These are phyloP conservation scores for Boletellus sp. DNA, from an alignment of 768 basidiomycete species.

Conservation along the genomic window DNA sequence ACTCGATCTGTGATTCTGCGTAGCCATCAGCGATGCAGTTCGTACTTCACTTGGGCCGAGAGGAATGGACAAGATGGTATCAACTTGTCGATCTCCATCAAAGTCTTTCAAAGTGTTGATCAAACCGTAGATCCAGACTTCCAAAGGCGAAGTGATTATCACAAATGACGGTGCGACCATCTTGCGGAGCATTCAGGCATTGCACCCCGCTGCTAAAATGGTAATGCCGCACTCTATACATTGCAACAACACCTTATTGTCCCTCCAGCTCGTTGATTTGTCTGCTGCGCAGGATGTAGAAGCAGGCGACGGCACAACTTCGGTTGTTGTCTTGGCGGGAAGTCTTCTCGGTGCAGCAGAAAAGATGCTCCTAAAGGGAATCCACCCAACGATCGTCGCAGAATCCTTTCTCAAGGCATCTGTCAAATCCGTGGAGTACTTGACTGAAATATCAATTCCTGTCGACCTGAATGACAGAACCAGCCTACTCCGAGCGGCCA, in stretches of 20 bases:
- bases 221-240: conserved; percentile 34
- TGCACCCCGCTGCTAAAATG: conserved; percentile 99
- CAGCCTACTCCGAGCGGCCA: conserved; percentile 85
- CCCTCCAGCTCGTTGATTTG: conserved; percentile 83
- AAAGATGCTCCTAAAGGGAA: conserved; percentile 94
- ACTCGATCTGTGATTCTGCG: conserved; percentile 5
- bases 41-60: conserved; percentile 93
- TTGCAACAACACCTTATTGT: background rate
- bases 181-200: conserved; percentile 88
- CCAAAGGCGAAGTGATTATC: conserved; percentile 94
- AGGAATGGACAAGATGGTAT: conserved; percentile 99
- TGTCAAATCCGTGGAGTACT: conserved; percentile 86
- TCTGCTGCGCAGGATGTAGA: conserved; percentile 98
- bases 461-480: conserved; percentile 87
- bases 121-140: conserved; percentile 77
- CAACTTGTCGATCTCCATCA: conserved; percentile 21
- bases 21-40: conserved; percentile 97
- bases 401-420: conserved; percentile 94
- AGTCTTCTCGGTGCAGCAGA: conserved; percentile 91
- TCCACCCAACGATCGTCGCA: conserved; percentile 96
- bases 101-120: conserved; percentile 8
- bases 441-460: conserved; percentile 89
- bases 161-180: conserved; percentile 99
- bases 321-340: conserved; percentile 95
- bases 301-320: conserved; percentile 97